Evolutionary conservation across 2,329 filamentous ascomycete genomes (phyloP), one percentile per base, ranked within the genome.

Genomic region (Dothideomycetes sp.): DNA sequence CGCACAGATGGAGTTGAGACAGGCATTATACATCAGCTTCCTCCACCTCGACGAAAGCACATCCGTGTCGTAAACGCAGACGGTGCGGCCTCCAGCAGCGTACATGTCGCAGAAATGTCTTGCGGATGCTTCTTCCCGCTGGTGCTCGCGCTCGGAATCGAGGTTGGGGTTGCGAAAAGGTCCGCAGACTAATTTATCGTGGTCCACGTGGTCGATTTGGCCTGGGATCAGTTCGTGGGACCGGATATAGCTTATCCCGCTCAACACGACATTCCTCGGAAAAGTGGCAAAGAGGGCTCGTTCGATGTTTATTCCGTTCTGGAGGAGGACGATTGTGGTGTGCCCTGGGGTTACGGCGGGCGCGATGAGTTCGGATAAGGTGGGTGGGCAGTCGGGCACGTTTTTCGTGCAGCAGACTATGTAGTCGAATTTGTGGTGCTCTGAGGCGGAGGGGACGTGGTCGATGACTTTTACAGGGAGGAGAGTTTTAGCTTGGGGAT

Each of bases 241-340:
- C 18, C 71, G 69, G 39, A 72, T 74, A 37, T 70, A 57, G 3
- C 64, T 66, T 7, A 78, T 63, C 3, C 72, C 71, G 3, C 67
- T 72, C 2, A 79, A 58, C 5, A 77, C 49, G 0, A 66, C 52
- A 43, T 73, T 77, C 3, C 51, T 42, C 0, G 74, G 73, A 48
- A 76, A 77, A 1, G 57, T 53, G 1, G 50, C 41, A 14, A 72
- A 50, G 15, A 79, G 50, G 0, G 73, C 72, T 31, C 63, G 66
- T 46, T 79, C 73, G 45, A 79, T 79, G 48, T 78, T 75, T n/a
- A 79, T 56, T 0, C 76, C 76, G 49, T 80, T 80, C 45, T 80
- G 76, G 4, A 75, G 58, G 5, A 80, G 63, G 0, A 78, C 61
- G 33, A 80, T 69, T 19, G 62, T 62, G 0, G 74, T 77, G 17